These are phyloP conservation scores for Crithidia thermophila DNA, from an alignment of 208 protist species.

Conservation along the genomic window DNA sequence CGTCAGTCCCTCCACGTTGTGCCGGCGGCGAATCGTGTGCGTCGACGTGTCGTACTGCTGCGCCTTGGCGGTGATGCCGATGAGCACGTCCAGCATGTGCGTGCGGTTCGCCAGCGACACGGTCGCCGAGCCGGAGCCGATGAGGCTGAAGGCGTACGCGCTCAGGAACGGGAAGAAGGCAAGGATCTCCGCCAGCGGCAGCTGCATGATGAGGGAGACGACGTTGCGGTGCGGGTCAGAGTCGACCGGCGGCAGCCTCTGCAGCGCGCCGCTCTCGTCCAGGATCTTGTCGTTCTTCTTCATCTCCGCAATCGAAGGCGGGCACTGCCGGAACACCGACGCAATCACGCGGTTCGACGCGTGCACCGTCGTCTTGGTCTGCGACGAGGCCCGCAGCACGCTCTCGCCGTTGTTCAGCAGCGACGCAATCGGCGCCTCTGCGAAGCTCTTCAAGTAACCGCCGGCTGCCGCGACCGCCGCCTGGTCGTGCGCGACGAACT, in stretches of 20 bases:
- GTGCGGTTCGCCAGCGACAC: constrained; percentile 72
- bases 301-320: constrained; percentile 51
- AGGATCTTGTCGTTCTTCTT: constrained; percentile 58
- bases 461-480: constrained; percentile 63
- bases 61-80: constrained; percentile 64
- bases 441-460: constrained; percentile 81
- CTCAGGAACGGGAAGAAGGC: constrained; percentile 88
- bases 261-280: constrained; percentile 40
- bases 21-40: constrained; percentile 51
- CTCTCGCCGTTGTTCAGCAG: constrained; percentile 74
- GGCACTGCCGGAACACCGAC: constrained; percentile 56
- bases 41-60: constrained; percentile 74
- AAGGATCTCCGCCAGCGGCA: constrained; percentile 82
- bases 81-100: constrained; percentile 72
- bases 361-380: constrained; percentile 82
- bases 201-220: constrained; percentile 53
- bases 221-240: constrained; percentile 56
- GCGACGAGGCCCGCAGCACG: constrained; percentile 51
- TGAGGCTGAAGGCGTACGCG: constrained; percentile 73
- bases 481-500: constrained; percentile 76
- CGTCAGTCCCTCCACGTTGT: constrained; percentile 39
- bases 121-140: constrained; percentile 66
- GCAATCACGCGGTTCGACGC: constrained; percentile 74
- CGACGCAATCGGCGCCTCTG: constrained; percentile 48
- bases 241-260: constrained; percentile 11